Evolutionary conservation across 1,284 basidiomycete genomes (phyloP).

Genomic region (Puccinia polysora): DNA sequence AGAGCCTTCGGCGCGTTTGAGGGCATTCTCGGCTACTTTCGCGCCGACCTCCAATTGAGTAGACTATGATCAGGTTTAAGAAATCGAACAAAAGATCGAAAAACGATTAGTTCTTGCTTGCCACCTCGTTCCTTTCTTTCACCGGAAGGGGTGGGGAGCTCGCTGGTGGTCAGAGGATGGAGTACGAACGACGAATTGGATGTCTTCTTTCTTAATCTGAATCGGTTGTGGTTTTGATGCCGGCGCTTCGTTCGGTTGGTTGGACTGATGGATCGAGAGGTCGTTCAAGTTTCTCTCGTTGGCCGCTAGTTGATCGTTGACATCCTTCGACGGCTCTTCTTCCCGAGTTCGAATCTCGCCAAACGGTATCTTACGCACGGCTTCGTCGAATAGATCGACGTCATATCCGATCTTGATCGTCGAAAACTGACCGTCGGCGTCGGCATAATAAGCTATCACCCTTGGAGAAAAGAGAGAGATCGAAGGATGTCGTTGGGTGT

Average conservation of each 20-base stretch:
- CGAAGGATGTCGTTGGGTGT: background rate
- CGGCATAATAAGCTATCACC: conserved; percentile 35
- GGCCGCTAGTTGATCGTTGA: too few species aligned
- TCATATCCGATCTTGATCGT: conserved; percentile 39
- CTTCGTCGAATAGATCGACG: conserved; percentile 30
- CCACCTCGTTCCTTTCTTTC: too few species aligned
- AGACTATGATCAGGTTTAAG: background rate
- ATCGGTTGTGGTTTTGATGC: background rate
- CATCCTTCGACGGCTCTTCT: background rate
- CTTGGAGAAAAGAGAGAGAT: background rate
- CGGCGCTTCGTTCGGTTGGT: background rate
- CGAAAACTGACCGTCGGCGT: conserved; percentile 39
- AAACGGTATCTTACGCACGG: conserved; percentile 15
- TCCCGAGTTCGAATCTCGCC: conserved; percentile 5
- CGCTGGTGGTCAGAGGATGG: background rate
- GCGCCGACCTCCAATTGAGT: background rate
- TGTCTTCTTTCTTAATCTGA: conserved; percentile 2
- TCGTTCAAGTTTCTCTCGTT: background rate
- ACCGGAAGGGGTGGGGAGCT: background rate
- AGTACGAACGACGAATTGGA: conserved; percentile 6
- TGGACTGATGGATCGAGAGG: background rate
- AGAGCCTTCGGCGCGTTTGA: background rate
- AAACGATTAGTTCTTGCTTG: background rate
- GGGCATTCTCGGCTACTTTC: conserved; percentile 12
- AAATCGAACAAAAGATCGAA: background rate